Percentiles rank a stretch among this genome's conserved stretches.
phyloP scores from a whole-genome alignment of 2,329 filamentous ascomycete genomes.

The Phaeoacremonium minimum region DNA sequence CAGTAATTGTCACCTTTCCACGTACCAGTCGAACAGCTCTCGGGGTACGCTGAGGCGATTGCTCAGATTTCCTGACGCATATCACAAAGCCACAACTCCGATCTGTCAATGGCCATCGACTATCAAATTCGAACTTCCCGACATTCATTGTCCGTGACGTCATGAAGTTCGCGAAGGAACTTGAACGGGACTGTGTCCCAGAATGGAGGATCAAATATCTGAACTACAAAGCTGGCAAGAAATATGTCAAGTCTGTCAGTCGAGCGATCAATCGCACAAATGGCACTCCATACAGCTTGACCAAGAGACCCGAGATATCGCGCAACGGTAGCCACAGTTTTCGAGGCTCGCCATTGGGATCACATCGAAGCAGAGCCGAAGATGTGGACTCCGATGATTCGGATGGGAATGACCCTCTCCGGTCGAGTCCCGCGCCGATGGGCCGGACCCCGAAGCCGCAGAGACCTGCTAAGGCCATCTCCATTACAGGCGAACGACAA shows the following conservation, averaged over 20 bases:
- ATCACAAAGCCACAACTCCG: too few species aligned
- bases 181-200: slow-evolving; percentile 83
- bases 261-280: slow-evolving; percentile 65
- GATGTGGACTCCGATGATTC: slow-evolving; percentile 3
- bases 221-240: slow-evolving; percentile 94
- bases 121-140: too few species aligned
- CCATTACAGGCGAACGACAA: slow-evolving; percentile 29
- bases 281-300: slow-evolving; percentile 37
- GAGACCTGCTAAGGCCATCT: slow-evolving; percentile 15
- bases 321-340: slow-evolving; percentile 24
- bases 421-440: slow-evolving; percentile 19
- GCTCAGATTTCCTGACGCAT: too few species aligned
- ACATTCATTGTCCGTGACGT: slow-evolving; percentile 23
- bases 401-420: slow-evolving; percentile 16
- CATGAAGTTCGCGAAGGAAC: slow-evolving; percentile 71
- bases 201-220: slow-evolving; percentile 94
- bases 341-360: slow-evolving; percentile 17
- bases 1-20: too few species aligned
- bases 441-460: slow-evolving; percentile 12
- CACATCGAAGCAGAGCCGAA: slow-evolving; percentile 10
- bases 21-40: too few species aligned
- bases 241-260: slow-evolving; percentile 79
- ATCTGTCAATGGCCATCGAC: too few species aligned
- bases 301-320: slow-evolving; percentile 22
- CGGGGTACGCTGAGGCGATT: too few species aligned